A percentile compares a stretch with the other conserved stretches of the same genome.
Conservation (phyloP, 2,329 filamentous ascomycete genomes). For the Neurospora crassa region DNA sequence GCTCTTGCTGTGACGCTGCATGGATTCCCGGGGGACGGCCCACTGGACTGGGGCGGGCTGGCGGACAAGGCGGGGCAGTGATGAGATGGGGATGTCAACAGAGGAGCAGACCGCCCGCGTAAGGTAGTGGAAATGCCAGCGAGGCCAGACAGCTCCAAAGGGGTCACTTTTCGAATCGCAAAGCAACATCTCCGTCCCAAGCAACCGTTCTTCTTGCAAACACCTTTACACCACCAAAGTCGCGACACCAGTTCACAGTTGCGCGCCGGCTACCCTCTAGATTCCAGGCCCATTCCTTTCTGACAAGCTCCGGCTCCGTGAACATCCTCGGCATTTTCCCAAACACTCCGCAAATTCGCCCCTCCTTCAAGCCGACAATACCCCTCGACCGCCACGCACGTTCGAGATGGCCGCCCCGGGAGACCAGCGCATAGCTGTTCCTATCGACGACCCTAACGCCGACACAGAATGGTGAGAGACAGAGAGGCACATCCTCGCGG, state of each 20-base stretch:
- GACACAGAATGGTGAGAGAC: slow-evolving; percentile 86
- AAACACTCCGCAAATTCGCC: background rate
- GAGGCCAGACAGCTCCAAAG: background rate
- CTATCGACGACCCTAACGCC: slow-evolving; percentile 88
- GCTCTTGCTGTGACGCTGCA: background rate
- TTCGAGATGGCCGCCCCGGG: slow-evolving; percentile 47
- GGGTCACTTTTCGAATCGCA: background rate
- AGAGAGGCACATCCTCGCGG: background rate
- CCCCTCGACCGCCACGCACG: background rate
- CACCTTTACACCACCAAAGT: background rate
- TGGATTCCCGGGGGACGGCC: background rate
- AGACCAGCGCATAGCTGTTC: slow-evolving; percentile 64
- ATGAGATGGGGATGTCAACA: background rate
- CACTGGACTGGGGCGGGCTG: background rate
- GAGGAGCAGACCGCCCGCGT: background rate
- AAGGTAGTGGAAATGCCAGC: background rate
- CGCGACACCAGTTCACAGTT: background rate
- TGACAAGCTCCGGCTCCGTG: background rate
- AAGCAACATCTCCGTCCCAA: background rate
- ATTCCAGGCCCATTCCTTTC: background rate
- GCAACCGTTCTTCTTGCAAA: background rate
- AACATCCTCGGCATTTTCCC: background rate
- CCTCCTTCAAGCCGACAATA: background rate
- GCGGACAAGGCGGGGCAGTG: background rate
- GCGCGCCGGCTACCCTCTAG: background rate